phyloP scores from a whole-genome alignment of 148 eudicot genomes.

The Rhododendron mucronatum region DNA sequence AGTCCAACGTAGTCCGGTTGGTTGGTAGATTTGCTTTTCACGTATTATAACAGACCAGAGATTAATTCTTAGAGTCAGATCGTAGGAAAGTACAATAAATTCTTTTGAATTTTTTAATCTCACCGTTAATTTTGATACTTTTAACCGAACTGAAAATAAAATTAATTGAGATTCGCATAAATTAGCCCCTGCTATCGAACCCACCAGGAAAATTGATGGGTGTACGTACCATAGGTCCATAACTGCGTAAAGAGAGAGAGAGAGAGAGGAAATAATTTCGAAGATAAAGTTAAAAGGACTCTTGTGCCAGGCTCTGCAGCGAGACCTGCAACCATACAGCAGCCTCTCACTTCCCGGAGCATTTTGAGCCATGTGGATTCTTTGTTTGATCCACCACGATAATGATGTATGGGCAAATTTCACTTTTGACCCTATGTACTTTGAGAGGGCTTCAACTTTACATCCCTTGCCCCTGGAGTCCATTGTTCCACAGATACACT shows the following conservation, averaged over 20 bases:
- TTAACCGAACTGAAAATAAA: too few species aligned
- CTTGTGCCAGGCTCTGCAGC: conserved; percentile 4
- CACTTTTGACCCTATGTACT: background rate
- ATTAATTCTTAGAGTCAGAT: too few species aligned
- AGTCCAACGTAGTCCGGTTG: too few species aligned
- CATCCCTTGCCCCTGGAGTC: background rate
- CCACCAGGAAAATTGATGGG: background rate
- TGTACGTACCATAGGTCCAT: background rate
- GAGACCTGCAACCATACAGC: background rate
- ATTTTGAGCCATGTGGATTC: background rate
- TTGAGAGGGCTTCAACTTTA: background rate
- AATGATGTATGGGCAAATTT: background rate
- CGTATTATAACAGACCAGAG: too few species aligned
- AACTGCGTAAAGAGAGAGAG: background rate
- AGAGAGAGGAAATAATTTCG: background rate
- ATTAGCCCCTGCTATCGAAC: fast-evolving
- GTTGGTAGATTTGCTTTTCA: fast-evolving
- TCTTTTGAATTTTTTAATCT: too few species aligned
- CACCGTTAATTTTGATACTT: too few species aligned
- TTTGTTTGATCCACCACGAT: background rate
- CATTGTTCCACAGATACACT: background rate
- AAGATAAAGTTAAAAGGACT: conserved; percentile 1
- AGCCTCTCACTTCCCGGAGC: conserved; percentile 4
- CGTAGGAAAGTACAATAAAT: too few species aligned
- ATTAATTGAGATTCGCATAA: too few species aligned